A percentile compares a stretch with the other conserved stretches of the same genome.
Evolutionary conservation across 1,139 yeast species (phyloP).

Genomic region (Suhomyces yuchorum): DNA sequence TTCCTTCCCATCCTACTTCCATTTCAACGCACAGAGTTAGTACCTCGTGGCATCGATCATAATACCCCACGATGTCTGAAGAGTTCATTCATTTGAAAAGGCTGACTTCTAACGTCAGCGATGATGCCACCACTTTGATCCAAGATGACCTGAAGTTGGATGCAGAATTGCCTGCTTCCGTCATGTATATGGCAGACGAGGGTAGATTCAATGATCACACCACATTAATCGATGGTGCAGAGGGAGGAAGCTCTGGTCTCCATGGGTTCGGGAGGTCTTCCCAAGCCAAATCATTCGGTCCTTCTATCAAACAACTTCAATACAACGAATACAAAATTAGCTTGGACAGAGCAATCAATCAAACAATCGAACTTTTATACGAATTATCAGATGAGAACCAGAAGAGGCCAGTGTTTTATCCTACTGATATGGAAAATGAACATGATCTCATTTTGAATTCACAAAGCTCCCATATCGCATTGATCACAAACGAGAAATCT

Average conservation of each 20-base stretch:
- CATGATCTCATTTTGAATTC: constrained; percentile 45
- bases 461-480: constrained; percentile 50
- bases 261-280: constrained; percentile 5
- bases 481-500: constrained; percentile 47
- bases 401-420: constrained; percentile 67
- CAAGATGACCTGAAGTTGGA: constrained; percentile 10
- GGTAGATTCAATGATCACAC: constrained; percentile 30
- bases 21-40: neutral
- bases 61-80: constrained; percentile 9
- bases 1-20: neutral
- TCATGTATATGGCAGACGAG: constrained; percentile 38
- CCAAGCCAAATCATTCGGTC: constrained; percentile 27
- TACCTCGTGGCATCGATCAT: neutral
- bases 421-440: constrained; percentile 41
- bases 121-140: constrained; percentile 12
- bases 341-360: constrained; percentile 62
- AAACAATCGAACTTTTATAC: constrained; percentile 53
- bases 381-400: constrained; percentile 60
- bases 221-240: constrained; percentile 34
- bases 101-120: constrained; percentile 11
- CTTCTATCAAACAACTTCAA: constrained; percentile 64
- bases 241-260: constrained; percentile 17
- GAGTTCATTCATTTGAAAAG: constrained; percentile 15
- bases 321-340: constrained; percentile 69
- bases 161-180: constrained; percentile 28